phyloP scores from a whole-genome alignment of 2,329 filamentous ascomycete genomes.

The Aspergillus sp. region DNA sequence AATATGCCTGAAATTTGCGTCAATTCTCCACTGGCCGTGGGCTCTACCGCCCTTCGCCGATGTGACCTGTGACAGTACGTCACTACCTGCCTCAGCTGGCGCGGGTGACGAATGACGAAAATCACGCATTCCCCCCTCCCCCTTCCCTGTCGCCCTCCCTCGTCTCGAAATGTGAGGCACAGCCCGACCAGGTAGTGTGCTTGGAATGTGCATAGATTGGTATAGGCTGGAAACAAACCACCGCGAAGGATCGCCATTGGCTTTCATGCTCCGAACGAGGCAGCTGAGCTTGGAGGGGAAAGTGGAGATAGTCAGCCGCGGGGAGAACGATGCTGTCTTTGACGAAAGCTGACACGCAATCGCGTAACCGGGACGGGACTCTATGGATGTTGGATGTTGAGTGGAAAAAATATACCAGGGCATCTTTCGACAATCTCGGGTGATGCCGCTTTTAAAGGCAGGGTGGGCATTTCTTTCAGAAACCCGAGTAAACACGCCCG shows the following conservation, averaged over 20 bases:
- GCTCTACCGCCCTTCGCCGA: neutral
- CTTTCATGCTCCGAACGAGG: too few relatives aligned
- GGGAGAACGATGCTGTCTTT: neutral
- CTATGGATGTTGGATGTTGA: too few relatives aligned
- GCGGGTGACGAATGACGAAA: neutral
- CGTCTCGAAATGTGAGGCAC: neutral
- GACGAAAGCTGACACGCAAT: neutral
- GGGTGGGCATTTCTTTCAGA: too few relatives aligned
- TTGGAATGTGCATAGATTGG: neutral
- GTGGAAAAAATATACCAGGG: too few relatives aligned
- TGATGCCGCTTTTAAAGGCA: too few relatives aligned
- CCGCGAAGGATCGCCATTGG: neutral
- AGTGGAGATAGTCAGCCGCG: neutral
- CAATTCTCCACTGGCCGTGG: neutral
- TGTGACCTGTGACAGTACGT: neutral
- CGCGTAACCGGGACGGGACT: neutral
- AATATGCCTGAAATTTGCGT: neutral
- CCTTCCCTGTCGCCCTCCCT: neutral
- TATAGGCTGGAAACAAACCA: neutral
- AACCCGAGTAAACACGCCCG: too few relatives aligned
- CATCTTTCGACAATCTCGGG: too few relatives aligned
- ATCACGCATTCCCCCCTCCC: neutral
- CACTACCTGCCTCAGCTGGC: neutral
- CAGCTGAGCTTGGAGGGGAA: too few relatives aligned
- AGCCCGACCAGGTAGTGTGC: neutral